Evolutionary conservation across 1,284 basidiomycete genomes (phyloP).

Genomic region (Ganoderma boninense): DNA sequence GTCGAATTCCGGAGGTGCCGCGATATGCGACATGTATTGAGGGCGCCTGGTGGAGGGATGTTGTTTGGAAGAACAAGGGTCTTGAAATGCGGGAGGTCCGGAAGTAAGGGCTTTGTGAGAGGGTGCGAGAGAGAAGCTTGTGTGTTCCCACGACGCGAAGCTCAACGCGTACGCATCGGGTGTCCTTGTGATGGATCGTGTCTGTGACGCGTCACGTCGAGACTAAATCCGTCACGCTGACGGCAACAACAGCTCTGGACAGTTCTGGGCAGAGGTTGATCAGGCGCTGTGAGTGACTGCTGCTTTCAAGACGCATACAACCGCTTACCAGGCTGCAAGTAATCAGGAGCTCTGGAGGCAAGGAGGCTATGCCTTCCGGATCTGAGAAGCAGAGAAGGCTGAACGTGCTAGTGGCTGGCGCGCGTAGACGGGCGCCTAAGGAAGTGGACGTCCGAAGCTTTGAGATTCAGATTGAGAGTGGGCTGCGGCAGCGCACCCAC

Average conservation of each 20-base stretch:
- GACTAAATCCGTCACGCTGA: neutral
- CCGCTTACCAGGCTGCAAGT: neutral
- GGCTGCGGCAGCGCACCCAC: neutral
- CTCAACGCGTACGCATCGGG: no score
- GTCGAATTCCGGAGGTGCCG: constrained; percentile 50
- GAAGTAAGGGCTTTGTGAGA: neutral
- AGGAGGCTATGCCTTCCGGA: neutral
- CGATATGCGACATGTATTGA: constrained; percentile 29
- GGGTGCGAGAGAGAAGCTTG: neutral
- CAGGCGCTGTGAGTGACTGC: neutral
- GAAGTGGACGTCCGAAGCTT: neutral
- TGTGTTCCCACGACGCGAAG: neutral
- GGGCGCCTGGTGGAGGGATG: neutral
- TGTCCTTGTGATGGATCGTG: constrained; percentile 16
- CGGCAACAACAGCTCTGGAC: neutral
- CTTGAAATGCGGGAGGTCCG: neutral
- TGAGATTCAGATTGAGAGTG: neutral
- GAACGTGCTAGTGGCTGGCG: neutral
- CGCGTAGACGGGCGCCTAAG: neutral
- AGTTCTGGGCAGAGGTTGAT: neutral
- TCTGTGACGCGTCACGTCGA: constrained; percentile 16
- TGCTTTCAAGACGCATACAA: neutral
- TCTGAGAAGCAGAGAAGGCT: neutral
- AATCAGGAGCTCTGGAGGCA: neutral
- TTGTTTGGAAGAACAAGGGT: neutral